Evolutionary conservation across 2,329 filamentous ascomycete genomes (phyloP).

Genomic region (Torrubiellomyces zombiae): DNA sequence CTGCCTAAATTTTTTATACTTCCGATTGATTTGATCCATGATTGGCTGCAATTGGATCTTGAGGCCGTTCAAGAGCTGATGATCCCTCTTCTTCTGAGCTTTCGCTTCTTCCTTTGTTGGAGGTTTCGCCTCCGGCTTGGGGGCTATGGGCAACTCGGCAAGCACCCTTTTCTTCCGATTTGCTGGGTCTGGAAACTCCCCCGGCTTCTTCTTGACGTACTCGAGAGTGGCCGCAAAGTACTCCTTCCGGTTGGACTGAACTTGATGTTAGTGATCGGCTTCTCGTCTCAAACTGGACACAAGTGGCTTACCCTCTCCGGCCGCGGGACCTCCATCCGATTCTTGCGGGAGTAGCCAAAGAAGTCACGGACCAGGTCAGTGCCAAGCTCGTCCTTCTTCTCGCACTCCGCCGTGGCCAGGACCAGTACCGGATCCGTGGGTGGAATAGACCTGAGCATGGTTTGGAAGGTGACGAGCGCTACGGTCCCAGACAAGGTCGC

Average conservation of each 20-base stretch:
- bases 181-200: conserved; percentile 72
- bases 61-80: conserved; percentile 66
- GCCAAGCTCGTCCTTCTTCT: conserved; percentile 43
- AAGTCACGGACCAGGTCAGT: conserved; percentile 53
- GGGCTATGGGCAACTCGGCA: conserved; percentile 59
- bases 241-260: conserved; percentile 45
- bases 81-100: conserved; percentile 64
- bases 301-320: conserved; percentile 46
- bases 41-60: conserved; percentile 85
- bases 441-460: conserved; percentile 66
- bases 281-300: no score
- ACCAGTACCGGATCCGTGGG: conserved; percentile 81
- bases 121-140: conserved; percentile 49
- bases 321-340: conserved; percentile 51
- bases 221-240: conserved; percentile 64
- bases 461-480: conserved; percentile 65
- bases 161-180: conserved; percentile 77
- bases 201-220: conserved; percentile 63
- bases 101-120: conserved; percentile 67
- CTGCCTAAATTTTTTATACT: conserved; percentile 75
- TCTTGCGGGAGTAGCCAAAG: conserved; percentile 73
- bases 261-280: conserved; percentile 1
- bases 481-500: conserved; percentile 42
- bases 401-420: conserved; percentile 65
- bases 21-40: conserved; percentile 89